Conservation (phyloP, 257 asterid species). For the Primulina tabacum region DNA sequence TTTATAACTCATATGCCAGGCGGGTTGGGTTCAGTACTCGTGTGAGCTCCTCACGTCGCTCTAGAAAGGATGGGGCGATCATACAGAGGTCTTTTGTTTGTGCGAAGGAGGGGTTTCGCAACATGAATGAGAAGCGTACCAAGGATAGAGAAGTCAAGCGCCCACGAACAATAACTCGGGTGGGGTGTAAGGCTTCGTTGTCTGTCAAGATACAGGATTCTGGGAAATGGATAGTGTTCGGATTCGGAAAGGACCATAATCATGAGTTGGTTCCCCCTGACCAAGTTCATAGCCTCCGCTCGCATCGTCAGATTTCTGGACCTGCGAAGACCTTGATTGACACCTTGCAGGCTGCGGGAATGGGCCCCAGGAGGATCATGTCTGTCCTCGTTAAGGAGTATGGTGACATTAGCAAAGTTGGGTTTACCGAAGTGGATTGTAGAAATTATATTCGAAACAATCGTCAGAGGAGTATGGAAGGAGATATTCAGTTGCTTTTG, state of each 20-base stretch:
- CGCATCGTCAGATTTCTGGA: slow-evolving; percentile 94
- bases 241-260: slow-evolving; percentile 79
- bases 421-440: slow-evolving; percentile 97
- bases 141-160: slow-evolving; percentile 89
- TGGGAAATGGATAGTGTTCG: slow-evolving; percentile 88
- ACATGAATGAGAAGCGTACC: slow-evolving; percentile 84
- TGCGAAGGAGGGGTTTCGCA: slow-evolving; percentile 95
- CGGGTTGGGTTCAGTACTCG: slow-evolving; percentile 98
- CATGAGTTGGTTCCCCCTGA: slow-evolving; percentile 94
- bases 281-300: slow-evolving; percentile 88
- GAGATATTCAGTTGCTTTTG: slow-evolving; percentile 85
- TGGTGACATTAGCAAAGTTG: slow-evolving; percentile 93
- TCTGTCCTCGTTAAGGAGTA: slow-evolving; percentile 93
- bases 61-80: slow-evolving; percentile 95
- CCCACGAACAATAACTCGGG: slow-evolving; percentile 82
- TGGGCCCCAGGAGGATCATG: slow-evolving; percentile 98
- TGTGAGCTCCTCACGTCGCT: slow-evolving; percentile 97
- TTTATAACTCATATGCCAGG: slow-evolving; percentile 88
- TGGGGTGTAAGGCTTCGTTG: slow-evolving; percentile 90
- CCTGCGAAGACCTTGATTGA: slow-evolving; percentile 95
- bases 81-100: slow-evolving; percentile 97
- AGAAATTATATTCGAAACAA: slow-evolving; percentile 90
- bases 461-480: slow-evolving; percentile 83
- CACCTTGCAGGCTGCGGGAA: slow-evolving; percentile 97
- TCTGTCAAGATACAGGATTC: slow-evolving; percentile 91